Base-by-base conservation (phyloP, 768 basidiomycete species). In the Lactarius hatsudake region DNA sequence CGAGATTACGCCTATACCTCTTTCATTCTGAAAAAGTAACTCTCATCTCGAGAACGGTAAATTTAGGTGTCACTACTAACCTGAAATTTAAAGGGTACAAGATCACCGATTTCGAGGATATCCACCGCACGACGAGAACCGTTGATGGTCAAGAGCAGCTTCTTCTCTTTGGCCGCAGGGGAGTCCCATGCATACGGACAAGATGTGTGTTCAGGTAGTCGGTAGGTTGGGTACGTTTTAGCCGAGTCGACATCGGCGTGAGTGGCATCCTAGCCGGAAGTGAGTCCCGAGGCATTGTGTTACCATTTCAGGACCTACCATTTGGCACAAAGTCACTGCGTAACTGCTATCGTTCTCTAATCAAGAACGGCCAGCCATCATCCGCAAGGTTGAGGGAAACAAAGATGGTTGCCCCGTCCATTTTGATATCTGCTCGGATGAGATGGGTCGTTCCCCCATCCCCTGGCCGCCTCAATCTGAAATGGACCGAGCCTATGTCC, bases 71-170 rank as follows among this genome's bases (percentile, higher is more conserved):
- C 63, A 18, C 36, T 56, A 79, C 86, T 67, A 71, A 93, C 93
- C 56, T 80, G 79, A 74, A 96, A 93, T 75, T 86, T 93, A 82
- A 96, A 96, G 1, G 97, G 97, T 15, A 92, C 77, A 7, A 96
- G 83, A 70, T 91, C 85, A 32, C 97, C 97, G 26, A 99, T 98
- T 76, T 98, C 97, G 88, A 96, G 89, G 67, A 96, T 88, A 74
- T 98, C 96, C 60, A 98, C 80, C 26, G 81, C 76, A 34, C 93
- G 84, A 13, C 83, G 84, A 62, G 84, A 78, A 28, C 83, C 83
- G 53, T 87, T 87, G 59, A 88, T 82, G 12, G 76, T 75, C 26
- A 99, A 79, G 42, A 86, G 75, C 30, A 99, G 80, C 69, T 86
- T 88, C 78, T 96, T 98, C 71, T 90, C 88, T 56, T 81, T 80